Base-by-base conservation (phyloP, 108 stramenopile species). In the Mayamaea pseudoterrestris region DNA sequence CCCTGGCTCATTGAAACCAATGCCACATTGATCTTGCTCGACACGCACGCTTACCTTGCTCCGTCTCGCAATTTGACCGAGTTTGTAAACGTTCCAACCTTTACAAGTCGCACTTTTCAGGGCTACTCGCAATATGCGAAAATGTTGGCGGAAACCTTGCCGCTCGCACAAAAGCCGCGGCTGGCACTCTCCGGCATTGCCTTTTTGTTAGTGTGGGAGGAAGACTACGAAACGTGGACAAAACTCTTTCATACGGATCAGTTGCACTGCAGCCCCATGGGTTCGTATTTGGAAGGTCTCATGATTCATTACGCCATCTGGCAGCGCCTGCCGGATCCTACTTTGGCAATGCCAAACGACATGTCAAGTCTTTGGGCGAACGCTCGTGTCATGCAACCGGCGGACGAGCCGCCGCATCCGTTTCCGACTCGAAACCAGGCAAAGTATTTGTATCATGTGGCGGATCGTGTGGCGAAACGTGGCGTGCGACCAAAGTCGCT, bases 391-490 rank as follows among this genome's bases (percentile, higher is more conserved):
- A 65, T 73, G 63, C 26, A 53, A 40, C 58, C 50, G 14, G 41
- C 53, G 16, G 49, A 47, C 16, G 42, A 73, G 17, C 28, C 32
- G 27, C 30, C 61, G 29, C 41, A 63, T 22, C 55, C 61, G 25
- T 58, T 51, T 20, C 72, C 67, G 2, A 48, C 52, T 16, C 18
- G 3, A 12, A 53, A 49, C 13, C 27, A 50, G 2, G 66, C 67
- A 17, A 35, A 30, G 22, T 73, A 73, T 36, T 31, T 73, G 17
- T 73, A 67, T 30, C 42, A 65, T 23, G 54, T 73, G 23, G 72
- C 72, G 1, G 45, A 64, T 5, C 66, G 67, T n/a, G n/a, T n/a
- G n/a, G n/a, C n/a, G n/a, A n/a, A n/a, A n/a, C n/a, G n/a, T n/a
- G n/a, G n/a, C n/a, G n/a, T n/a, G n/a, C n/a, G n/a, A n/a, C n/a